These are phyloP conservation scores for Haplosporangium gracile DNA, from an alignment of 192 early-diverging fungal genomes.

Conservation along the genomic window DNA sequence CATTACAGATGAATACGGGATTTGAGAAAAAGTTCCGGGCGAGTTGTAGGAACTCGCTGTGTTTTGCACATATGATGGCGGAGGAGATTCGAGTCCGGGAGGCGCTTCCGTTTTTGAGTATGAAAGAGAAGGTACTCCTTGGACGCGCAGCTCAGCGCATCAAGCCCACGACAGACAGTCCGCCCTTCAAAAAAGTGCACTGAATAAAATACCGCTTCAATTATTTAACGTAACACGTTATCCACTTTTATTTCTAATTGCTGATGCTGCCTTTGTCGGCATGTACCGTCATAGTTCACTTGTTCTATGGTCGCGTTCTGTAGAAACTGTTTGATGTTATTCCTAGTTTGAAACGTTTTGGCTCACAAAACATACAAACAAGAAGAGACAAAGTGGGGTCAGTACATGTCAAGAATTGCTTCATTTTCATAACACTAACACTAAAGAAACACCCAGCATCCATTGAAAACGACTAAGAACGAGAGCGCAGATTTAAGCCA, in stretches of 20 bases:
- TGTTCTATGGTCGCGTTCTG: too few relatives aligned
- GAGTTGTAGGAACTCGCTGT: conserved; percentile 3
- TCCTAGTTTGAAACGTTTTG: too few relatives aligned
- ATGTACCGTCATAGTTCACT: too few relatives aligned
- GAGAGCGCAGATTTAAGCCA: neutral
- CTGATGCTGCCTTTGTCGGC: too few relatives aligned
- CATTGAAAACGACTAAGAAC: neutral
- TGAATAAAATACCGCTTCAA: neutral
- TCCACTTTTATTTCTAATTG: too few relatives aligned
- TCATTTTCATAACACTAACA: neutral
- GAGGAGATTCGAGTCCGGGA: conserved; percentile 3
- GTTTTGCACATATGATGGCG: conserved; percentile 5
- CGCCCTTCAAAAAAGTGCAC: neutral
- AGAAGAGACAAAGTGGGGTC: neutral
- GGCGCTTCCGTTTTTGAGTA: neutral
- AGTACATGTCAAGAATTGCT: neutral
- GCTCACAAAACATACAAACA: too few relatives aligned
- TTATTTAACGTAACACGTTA: neutral
- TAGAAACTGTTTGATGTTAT: too few relatives aligned
- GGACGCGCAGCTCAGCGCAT: neutral
- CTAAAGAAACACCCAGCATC: too few relatives aligned
- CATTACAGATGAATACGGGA: neutral
- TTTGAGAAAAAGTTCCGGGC: conserved; percentile 2
- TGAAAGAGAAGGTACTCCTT: conserved; percentile 3
- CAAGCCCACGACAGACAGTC: neutral